phyloP scores from a whole-genome alignment of 139 green algal species.

The Closterium sp. region DNA sequence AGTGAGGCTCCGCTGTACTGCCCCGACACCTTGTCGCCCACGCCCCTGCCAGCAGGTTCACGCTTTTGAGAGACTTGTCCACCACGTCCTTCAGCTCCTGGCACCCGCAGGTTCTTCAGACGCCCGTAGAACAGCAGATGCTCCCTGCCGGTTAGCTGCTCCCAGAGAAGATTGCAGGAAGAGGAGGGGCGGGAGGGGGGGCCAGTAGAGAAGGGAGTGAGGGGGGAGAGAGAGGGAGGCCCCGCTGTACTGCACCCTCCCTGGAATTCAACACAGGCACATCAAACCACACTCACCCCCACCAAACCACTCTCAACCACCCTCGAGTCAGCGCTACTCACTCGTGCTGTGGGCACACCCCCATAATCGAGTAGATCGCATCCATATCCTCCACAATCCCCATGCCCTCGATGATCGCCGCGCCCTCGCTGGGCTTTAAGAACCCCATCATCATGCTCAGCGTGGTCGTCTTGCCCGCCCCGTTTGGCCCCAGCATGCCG shows the following conservation, averaged over 20 bases:
- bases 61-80: no score
- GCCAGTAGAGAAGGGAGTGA: no score
- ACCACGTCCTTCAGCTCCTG: slow-evolving; percentile 6
- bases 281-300: no score
- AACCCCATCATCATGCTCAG: slow-evolving; percentile 59
- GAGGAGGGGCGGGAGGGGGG: no score
- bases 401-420: slow-evolving; percentile 33
- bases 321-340: slow-evolving; percentile 1
- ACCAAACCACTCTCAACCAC: not conserved
- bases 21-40: no score
- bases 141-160: slow-evolving; percentile 80
- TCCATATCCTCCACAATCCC: slow-evolving; percentile 67
- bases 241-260: no score
- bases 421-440: slow-evolving; percentile 19
- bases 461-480: slow-evolving; percentile 72
- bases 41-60: no score
- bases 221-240: no score
- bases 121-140: slow-evolving; percentile 87
- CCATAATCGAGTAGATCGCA: slow-evolving; percentile 56
- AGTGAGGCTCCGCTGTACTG: no score
- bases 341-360: slow-evolving; percentile 74
- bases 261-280: no score
- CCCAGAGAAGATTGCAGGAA: slow-evolving; percentile 81
- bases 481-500: slow-evolving; percentile 64
- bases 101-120: slow-evolving; percentile 75